Base-by-base conservation (phyloP, 2,329 filamentous ascomycete species). In the Aspergillus versicolor region DNA sequence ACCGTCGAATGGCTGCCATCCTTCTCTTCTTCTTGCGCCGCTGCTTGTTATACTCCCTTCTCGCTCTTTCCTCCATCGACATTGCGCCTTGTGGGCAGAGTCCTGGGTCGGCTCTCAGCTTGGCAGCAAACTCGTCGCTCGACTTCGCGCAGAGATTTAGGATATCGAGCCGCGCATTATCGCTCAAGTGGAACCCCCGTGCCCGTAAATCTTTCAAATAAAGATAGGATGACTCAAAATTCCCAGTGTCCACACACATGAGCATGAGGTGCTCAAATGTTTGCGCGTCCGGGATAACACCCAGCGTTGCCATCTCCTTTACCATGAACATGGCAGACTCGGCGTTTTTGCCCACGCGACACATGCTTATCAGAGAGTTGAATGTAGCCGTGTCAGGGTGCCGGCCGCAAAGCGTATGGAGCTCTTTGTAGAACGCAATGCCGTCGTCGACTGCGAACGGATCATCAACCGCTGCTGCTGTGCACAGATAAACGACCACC, bases 201-300 rank as follows among this genome's bases (percentile, higher is more conserved):
- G 68, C 66, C 7, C 66, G 56, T 54, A 77, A 63, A 52, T 77
- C 75, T 42, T 70, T 58, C 48, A 75, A 64, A 59, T 77, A 77
- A 61, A 70, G 70, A 57, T 69, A 71, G 1, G 69, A 74, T 5
- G 73, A 73, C 50, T 66, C 62, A 58, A 69, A 75, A 44, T 72
- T 74, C 5, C 63, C 65, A 8, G 65, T 60, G 7, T 75, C 70
- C 4, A 84, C 62, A 64, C 85, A 88, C 43, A 85, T 77, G 12
- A 85, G 68, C 15, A 88, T 81, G 11, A 89, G 73, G 4, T 81
- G 77, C 62, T 88, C 85, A 62, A 88, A 88, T 0, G 86, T 88
- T 17, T 81, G 62, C n/a, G 73, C 67, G 58, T 86, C 79, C 0
- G 87, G 84, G 15, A 75, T 65, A 27, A 88, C 72, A 7, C 75